Base-by-base conservation (phyloP, 2,329 filamentous ascomycete genomes). In the Colletotrichum spaethianum region DNA sequence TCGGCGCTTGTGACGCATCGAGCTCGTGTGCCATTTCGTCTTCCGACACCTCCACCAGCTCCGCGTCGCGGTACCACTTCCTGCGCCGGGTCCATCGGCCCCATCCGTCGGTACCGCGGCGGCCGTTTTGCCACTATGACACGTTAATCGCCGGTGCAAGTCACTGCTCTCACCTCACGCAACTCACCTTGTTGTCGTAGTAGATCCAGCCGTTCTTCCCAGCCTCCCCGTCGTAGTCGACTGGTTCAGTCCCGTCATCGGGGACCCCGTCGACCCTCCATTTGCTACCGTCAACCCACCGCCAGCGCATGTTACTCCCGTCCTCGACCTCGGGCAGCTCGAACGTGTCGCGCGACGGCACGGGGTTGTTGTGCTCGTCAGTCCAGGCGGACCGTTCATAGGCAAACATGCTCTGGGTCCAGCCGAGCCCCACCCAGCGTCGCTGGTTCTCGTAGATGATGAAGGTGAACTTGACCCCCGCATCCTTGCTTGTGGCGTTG, bases 1-100 rank as follows among this genome's bases (percentile, higher is more conserved):
- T 62, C n/a, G 63, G 42, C 31, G 63, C n/a, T n/a, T 59, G 63
- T 5, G 67, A 57, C 4, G 70, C 70, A 18, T 73, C 70, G 18
- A 73, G 61, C 53, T 73, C 70, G 59, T 74, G 74, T 59, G 70
- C 67, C 33, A 57, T 53, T n/a, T 79, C 81, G 11, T 75, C 64
- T 28, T 68, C 84, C 78, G 18, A 84, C 78, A 92, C 84, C 79
- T 99, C 96, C 42, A 98, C 94, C 4, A 99, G 89, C 83, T 99
- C 96, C 12, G 96, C 96, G 79, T 98, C 96, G 48, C 96, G 93
- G 79, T 94, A 96, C 96, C 96, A 99, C 83, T 98, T 98, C 74
- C 96, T 87, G 28, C 96, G 91, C 18, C 96, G 90, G 0, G 96
- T 99, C 87, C 97, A 99, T 68, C 94, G 91, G 50, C 94, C 94